A percentile compares a stretch with the other conserved stretches of the same genome.
Evolutionary conservation across 768 basidiomycete species (phyloP).

Genomic region (Hydnomerulius pinastri): DNA sequence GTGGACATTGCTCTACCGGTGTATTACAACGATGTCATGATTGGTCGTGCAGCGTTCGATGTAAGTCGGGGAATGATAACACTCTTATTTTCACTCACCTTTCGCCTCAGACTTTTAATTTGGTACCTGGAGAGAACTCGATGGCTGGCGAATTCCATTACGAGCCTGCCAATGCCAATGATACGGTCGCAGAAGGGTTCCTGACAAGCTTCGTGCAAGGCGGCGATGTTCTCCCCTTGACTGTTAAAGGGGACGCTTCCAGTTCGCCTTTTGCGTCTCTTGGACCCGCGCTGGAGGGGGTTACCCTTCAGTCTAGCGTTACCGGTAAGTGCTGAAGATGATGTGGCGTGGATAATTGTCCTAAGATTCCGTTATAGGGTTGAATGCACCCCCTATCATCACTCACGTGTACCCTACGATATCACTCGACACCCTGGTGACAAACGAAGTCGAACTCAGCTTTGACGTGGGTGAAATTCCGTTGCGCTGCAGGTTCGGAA

Average conservation of each 20-base stretch:
- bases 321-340: slow-evolving; percentile 36
- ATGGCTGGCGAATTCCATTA: slow-evolving; percentile 67
- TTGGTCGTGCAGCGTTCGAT: slow-evolving; percentile 61
- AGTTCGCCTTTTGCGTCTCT: slow-evolving; percentile 68
- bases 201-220: slow-evolving; percentile 61
- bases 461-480: slow-evolving; percentile 61
- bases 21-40: slow-evolving; percentile 51
- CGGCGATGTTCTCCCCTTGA: slow-evolving; percentile 45
- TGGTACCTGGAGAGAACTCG: slow-evolving; percentile 58
- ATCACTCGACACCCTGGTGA: slow-evolving; percentile 47
- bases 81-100: not conserved
- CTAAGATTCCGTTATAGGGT: slow-evolving; percentile 24
- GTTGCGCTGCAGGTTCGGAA: too few relatives aligned
- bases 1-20: slow-evolving; percentile 59
- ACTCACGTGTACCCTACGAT: slow-evolving; percentile 57
- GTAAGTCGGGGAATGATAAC: slow-evolving; percentile 36
- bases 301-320: slow-evolving; percentile 51
- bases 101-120: slow-evolving; percentile 47
- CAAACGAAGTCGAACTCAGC: slow-evolving; percentile 53
- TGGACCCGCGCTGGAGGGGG: slow-evolving; percentile 52
- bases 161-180: slow-evolving; percentile 61
- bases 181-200: slow-evolving; percentile 65
- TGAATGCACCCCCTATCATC: slow-evolving; percentile 59
- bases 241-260: slow-evolving; percentile 57
- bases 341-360: not conserved